Conservation (phyloP, 352 stramenopile genomes). For the Pythium phragmiticola region DNA sequence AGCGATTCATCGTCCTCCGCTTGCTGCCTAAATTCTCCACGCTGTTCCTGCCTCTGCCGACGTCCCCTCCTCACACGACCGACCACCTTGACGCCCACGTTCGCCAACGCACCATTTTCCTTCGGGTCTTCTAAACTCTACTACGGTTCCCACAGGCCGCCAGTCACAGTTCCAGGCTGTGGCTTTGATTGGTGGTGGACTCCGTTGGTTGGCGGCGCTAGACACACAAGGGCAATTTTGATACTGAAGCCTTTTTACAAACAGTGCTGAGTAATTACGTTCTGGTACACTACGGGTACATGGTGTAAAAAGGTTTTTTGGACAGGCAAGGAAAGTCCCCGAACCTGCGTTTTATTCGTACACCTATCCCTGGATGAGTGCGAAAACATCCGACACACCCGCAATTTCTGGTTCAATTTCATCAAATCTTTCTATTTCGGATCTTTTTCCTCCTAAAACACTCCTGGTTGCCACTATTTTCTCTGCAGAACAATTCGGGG, state of each 20-base stretch:
- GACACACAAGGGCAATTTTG: constrained; percentile 7
- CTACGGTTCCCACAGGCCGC: constrained; percentile 30
- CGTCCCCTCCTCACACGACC: background rate
- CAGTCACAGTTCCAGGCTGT: constrained; percentile 19
- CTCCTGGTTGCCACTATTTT: background rate
- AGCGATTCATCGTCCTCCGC: background rate
- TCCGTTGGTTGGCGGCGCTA: constrained; percentile 30
- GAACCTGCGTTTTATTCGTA: background rate
- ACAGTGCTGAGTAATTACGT: constrained; percentile 17
- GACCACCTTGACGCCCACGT: background rate
- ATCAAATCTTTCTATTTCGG: background rate
- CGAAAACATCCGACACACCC: background rate
- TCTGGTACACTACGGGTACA: background rate
- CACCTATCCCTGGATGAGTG: constrained; percentile 11
- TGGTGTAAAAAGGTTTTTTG: constrained; percentile 4
- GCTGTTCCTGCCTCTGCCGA: background rate
- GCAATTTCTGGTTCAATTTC: background rate
- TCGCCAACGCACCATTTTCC: constrained; percentile 69
- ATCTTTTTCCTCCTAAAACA: background rate
- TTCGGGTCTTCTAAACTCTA: constrained; percentile 90
- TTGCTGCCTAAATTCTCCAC: background rate
- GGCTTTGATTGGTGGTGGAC: constrained; percentile 41
- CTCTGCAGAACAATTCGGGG: background rate
- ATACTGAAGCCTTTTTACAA: constrained; percentile 25
- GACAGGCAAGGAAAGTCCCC: background rate